phyloP scores from a whole-genome alignment of 1,284 basidiomycete genomes.

The Sanghuangporus weigelae region DNA sequence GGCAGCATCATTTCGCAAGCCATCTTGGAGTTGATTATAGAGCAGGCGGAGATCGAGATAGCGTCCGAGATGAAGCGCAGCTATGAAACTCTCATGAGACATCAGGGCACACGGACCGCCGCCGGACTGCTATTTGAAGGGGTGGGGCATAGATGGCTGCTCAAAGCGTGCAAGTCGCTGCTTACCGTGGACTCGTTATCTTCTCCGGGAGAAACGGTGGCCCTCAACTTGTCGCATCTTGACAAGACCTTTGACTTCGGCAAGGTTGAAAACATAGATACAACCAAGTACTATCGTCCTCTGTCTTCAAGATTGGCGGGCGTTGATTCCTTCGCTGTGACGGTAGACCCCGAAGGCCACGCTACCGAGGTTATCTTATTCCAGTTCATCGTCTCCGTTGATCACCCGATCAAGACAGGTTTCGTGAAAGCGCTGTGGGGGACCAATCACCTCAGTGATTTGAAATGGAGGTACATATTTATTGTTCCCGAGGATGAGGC shows the following conservation, averaged over 20 bases:
- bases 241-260: neutral
- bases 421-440: neutral
- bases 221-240: neutral
- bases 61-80: neutral
- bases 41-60: neutral
- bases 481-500: neutral
- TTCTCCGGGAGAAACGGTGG: neutral
- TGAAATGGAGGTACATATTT: neutral
- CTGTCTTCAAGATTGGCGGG: neutral
- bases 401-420: neutral
- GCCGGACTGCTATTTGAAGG: neutral
- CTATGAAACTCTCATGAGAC: neutral
- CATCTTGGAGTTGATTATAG: neutral
- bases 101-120: neutral
- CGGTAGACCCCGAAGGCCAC: neutral
- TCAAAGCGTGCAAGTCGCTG: neutral
- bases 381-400: neutral
- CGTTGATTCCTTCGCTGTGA: neutral
- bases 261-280: neutral
- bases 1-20: neutral
- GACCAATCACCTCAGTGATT: neutral
- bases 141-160: neutral
- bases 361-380: neutral
- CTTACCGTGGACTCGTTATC: neutral
- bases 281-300: neutral